Evolutionary conservation across 768 basidiomycete genomes (phyloP), one percentile per base, ranked within the genome.

Genomic region (Dioszegia crocea): DNA sequence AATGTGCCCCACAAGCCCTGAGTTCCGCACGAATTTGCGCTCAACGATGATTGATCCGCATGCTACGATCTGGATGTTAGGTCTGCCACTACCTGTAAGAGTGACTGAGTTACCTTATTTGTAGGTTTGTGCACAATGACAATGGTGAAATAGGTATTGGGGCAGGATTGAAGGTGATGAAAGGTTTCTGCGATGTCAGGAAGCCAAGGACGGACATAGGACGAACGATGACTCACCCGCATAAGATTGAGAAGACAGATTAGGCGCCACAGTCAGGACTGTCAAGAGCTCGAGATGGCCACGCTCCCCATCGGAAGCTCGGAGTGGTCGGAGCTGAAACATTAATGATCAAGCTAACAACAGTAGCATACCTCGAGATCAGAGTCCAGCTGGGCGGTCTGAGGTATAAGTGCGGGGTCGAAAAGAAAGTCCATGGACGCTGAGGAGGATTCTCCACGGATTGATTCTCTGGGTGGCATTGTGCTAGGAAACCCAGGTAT

Each of bases 1-100:
- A 63, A 99, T 92, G 73, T 99, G 96, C 0, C 93, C 96, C 14
- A 91, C 89, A 63, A 82, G 82, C 21, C 90, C 89, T n/a, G 89
- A 80, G 1, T 83, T 85, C 39, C 92, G 83, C 41, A 92, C 79
- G 82, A 98, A 97, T 80, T 99, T 98, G 79, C 88, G 87, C 79
- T 99, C 96, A 63, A 98, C 77, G 72, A 98, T 84, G 54, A 96
- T 80, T 6, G 85, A 83, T 19, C 93, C 94, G 38, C 87, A 84
- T 21, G 82, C 93, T 44, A 93, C 87, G 73, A 99, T 86, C 64
- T 80, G 77, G 1, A 16, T 5, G 31, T 39, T 33, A 55, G 48
- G n/a, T n/a, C 43, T 10, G 3, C 17, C 27, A 51, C 2, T 36
- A 2, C 29, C 23, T 39, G 24, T 11, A 14, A 30, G 14, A 29